Conservation (phyloP, 805 yeast genomes). For the Starmerella potacharoeniae region DNA sequence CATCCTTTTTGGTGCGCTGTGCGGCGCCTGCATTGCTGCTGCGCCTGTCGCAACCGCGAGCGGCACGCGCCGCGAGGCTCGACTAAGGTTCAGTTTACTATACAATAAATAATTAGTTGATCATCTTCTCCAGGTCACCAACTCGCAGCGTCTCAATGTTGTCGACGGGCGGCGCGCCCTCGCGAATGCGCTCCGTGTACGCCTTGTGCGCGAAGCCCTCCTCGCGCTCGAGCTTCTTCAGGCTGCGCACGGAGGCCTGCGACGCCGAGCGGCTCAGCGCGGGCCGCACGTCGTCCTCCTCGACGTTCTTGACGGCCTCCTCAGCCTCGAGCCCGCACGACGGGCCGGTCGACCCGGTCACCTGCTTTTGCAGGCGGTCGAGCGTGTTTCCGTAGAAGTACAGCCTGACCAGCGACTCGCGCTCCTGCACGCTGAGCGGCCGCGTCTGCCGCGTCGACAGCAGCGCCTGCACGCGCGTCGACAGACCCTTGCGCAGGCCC, state of each 20-base stretch:
- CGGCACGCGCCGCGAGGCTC: too few species aligned
- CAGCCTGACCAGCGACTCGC: conserved; percentile 20
- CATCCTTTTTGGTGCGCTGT: too few species aligned
- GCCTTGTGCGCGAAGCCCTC: conserved; percentile 87
- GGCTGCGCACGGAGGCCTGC: conserved; percentile 28
- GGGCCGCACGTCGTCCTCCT: conserved; percentile 19
- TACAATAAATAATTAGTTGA: conserved; percentile 10
- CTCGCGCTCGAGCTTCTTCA: conserved; percentile 63
- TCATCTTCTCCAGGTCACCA: conserved; percentile 19
- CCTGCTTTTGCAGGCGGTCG: conserved; percentile 19
- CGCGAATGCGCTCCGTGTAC: conserved; percentile 38
- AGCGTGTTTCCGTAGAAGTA: conserved; percentile 20
- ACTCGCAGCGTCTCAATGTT: conserved; percentile 14
- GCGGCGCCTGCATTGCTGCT: too few species aligned
- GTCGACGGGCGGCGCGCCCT: conserved; percentile 3
- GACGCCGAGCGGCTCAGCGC: conserved; percentile 24
- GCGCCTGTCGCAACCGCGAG: not conserved
- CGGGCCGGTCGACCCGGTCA: conserved; percentile 4
- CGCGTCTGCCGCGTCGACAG: conserved; percentile 14
- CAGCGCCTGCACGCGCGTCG: conserved; percentile 18
- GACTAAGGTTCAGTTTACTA: not conserved
- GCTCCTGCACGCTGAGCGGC: conserved; percentile 20
- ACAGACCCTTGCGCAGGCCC: conserved; percentile 16
- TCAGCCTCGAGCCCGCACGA: conserved; percentile 1
- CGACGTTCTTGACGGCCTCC: conserved; percentile 20